Percentiles rank a stretch among this genome's conserved stretches.
Conservation (phyloP, 2,329 filamentous ascomycete species). For the Chrysosporium keratinophilum region DNA sequence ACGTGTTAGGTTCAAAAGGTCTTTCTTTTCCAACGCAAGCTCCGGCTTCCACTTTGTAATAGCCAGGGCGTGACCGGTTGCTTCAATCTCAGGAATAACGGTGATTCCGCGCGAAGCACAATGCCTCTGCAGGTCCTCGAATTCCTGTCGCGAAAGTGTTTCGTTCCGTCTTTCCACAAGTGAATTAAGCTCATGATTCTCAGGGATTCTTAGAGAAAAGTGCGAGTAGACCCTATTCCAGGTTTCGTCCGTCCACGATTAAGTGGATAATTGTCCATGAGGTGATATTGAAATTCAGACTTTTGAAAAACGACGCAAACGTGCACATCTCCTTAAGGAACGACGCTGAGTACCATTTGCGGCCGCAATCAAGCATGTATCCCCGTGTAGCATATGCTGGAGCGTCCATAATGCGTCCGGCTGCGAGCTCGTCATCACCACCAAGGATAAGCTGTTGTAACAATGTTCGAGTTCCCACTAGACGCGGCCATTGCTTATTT, state of each 20-base stretch:
- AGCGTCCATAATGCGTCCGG: slow-evolving; percentile 39
- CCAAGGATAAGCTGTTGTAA: slow-evolving; percentile 42
- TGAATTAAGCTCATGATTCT: slow-evolving; percentile 38
- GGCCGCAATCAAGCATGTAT: slow-evolving; percentile 44
- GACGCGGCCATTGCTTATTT: slow-evolving; percentile 30
- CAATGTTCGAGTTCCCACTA: slow-evolving; percentile 48
- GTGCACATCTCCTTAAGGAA: slow-evolving; percentile 50
- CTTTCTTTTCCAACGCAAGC: slow-evolving; percentile 41
- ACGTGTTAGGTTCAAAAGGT: slow-evolving; percentile 47
- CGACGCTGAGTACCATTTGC: slow-evolving; percentile 47
- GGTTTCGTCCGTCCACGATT: slow-evolving; percentile 41
- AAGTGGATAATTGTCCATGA: slow-evolving; percentile 48
- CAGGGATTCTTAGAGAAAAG: slow-evolving; percentile 47
- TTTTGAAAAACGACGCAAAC: slow-evolving; percentile 53
- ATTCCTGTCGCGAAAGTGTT: slow-evolving; percentile 44
- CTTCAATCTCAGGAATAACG: slow-evolving; percentile 50
- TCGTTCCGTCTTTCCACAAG: slow-evolving; percentile 46
- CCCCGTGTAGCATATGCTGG: slow-evolving; percentile 45
- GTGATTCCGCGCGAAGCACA: slow-evolving; percentile 49
- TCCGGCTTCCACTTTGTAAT: slow-evolving; percentile 52
- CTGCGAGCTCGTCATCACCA: slow-evolving; percentile 29
- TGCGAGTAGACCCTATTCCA: slow-evolving; percentile 45
- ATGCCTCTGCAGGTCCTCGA: slow-evolving; percentile 43
- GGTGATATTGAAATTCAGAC: slow-evolving; percentile 49
- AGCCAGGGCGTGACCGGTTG: slow-evolving; percentile 47